Evolutionary conservation across 1,139 yeast genomes (phyloP), one percentile per base, ranked within the genome.

Genomic region (Zygosaccharomyces pseudobailii): DNA sequence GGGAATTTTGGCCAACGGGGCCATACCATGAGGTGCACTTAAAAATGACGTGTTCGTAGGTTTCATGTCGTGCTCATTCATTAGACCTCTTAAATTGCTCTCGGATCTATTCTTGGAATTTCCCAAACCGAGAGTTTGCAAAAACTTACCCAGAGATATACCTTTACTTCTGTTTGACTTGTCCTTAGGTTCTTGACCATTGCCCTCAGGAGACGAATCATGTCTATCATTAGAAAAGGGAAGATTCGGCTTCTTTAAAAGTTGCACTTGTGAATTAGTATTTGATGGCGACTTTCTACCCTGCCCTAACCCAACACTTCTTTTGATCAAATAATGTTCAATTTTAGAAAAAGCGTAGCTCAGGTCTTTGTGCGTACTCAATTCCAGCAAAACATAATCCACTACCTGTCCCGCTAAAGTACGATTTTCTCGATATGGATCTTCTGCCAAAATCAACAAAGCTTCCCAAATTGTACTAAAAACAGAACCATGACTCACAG

Each of bases 381-480:
- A 70, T 48, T 79, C 78, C 36, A 79, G 67, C 70, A 88, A 72
- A 21, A 90, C 82, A 50, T 75, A 80, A 65, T 90, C 96, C 25
- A 90, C 84, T 31, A 88, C 78, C 22, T 76, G 80, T 49, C 82
- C 84, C 0, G 97, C 94, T 53, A 80, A 73, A 47, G 79, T 78
- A 48, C 80, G 82, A 7, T 90, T 90, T 65, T 89, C 96, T 37
- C 78, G 71, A 64, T 85, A 94, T 0, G 98, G 97, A 66, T 92
- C 99, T 56, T 86, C 94, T 1, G 95, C 78, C 36, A 89, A 70
- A 42, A 88, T 81, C 43, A 94, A 71, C 32, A 92, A 67, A 0
- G 94, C 82, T 56, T 88, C 85, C 97, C 97, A 92, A 17, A 86
- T 78, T 1, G 95, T 85, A 49, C 88, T 79, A 65, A 84, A 88